Conservation (phyloP, 345 rosid species). For the Eucalyptus polybractea region DNA sequence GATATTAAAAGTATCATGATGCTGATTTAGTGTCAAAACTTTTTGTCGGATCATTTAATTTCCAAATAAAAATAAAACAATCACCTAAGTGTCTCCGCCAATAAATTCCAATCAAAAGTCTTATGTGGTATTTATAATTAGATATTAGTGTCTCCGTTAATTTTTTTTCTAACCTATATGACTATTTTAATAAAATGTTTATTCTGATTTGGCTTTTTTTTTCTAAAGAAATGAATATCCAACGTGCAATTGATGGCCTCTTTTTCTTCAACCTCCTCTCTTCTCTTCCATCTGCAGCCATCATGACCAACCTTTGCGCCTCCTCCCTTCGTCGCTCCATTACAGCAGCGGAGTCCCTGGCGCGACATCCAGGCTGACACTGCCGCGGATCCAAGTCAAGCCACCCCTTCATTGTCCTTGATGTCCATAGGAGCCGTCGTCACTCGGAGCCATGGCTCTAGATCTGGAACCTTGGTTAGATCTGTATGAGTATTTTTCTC, state of each 20-base stretch:
- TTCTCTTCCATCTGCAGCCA: background rate
- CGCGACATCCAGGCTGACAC: background rate
- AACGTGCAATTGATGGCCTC: background rate
- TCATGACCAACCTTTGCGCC: background rate
- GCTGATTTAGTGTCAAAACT: no score
- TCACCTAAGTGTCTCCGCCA: accelerated
- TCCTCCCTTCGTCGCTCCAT: background rate
- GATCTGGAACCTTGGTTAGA: background rate
- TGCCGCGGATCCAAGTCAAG: background rate
- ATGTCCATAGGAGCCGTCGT: background rate
- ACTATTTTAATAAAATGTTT: no score
- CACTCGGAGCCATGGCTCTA: background rate
- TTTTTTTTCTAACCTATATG: background rate
- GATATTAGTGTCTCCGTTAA: no score
- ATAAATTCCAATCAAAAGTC: background rate
- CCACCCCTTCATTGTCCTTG: background rate
- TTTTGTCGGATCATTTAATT: no score
- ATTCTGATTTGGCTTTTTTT: background rate
- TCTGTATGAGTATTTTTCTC: background rate
- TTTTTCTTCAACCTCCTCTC: background rate
- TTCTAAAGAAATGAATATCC: background rate
- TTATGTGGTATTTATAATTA: no score
- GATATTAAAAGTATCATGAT: background rate
- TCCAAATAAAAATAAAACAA: background rate
- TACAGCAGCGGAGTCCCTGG: background rate